A percentile compares a stretch with the other conserved stretches of the same genome.
Evolutionary conservation across 75 land plant species (phyloP).

Genomic region (Cunninghamia lanceolata): DNA sequence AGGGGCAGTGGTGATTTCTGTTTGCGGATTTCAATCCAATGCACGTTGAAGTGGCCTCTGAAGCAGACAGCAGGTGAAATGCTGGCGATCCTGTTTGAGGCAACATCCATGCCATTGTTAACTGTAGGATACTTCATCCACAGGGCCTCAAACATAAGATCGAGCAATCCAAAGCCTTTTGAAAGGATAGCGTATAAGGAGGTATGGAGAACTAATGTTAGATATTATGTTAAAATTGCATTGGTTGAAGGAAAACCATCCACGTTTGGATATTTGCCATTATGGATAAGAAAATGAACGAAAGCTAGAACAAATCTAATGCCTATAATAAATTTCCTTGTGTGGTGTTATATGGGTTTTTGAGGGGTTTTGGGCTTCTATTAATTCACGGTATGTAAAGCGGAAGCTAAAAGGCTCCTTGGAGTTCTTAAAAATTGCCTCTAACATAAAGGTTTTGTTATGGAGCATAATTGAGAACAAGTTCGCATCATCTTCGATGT

Average conservation of each 20-base stretch:
- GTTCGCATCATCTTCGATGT: no score
- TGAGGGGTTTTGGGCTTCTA: no score
- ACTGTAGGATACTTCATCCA: neutral
- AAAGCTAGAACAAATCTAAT: no score
- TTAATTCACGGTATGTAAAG: no score
- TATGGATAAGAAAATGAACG: neutral
- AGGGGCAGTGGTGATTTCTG: neutral
- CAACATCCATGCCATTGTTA: slow-evolving; percentile 1
- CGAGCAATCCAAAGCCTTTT: neutral
- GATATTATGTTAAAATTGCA: neutral
- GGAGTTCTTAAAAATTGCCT: no score
- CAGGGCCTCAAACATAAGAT: neutral
- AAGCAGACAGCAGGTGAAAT: neutral
- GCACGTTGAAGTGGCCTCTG: neutral
- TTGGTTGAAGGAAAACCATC: slow-evolving; percentile 1
- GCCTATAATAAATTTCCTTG: no score
- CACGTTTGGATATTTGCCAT: neutral
- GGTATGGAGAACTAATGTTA: neutral
- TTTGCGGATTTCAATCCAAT: neutral
- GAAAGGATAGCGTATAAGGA: neutral
- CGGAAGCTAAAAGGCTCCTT: no score
- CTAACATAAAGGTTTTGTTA: no score
- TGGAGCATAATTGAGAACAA: no score
- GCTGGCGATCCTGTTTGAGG: slow-evolving; percentile 3
- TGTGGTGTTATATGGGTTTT: no score